Conservation (phyloP, 2,329 filamentous ascomycete genomes). For the Alternaria gaisen region DNA sequence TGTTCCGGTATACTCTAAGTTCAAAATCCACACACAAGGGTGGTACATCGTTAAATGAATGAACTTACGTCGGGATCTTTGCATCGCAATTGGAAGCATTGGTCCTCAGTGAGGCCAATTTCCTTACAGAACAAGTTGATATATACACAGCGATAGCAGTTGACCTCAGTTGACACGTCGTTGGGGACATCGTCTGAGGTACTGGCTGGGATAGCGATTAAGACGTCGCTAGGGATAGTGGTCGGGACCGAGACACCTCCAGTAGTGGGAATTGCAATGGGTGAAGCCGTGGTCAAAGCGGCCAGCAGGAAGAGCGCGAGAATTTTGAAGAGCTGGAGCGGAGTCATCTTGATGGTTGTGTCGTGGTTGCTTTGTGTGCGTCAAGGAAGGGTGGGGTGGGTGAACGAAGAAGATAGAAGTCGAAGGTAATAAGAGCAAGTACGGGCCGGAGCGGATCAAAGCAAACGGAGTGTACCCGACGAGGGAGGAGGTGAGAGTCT, state of each 20-base stretch:
- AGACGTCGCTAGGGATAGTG: neutral
- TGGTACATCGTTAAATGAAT: neutral
- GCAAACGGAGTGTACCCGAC: neutral
- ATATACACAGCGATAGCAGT: constrained; percentile 1
- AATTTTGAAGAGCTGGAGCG: constrained; percentile 1
- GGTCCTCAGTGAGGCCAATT: neutral
- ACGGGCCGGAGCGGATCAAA: neutral
- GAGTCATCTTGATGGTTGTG: neutral
- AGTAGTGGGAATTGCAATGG: neutral
- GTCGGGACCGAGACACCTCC: neutral
- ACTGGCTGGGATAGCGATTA: neutral
- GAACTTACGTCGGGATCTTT: constrained; percentile 2
- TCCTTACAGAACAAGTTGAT: neutral
- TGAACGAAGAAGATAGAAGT: neutral
- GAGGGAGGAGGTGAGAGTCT: neutral
- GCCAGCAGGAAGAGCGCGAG: neutral
- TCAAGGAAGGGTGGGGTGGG: neutral
- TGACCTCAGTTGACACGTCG: neutral
- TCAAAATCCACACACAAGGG: neutral
- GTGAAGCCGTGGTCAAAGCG: neutral
- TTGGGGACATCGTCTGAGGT: neutral
- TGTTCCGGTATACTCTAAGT: neutral
- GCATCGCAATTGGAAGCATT: neutral
- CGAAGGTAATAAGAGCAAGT: neutral
- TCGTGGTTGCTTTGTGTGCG: neutral